Percentiles rank a stretch among this genome's conserved stretches.
phyloP scores from a whole-genome alignment of 2,329 filamentous ascomycete species.

The Diaporthe capsici region DNA sequence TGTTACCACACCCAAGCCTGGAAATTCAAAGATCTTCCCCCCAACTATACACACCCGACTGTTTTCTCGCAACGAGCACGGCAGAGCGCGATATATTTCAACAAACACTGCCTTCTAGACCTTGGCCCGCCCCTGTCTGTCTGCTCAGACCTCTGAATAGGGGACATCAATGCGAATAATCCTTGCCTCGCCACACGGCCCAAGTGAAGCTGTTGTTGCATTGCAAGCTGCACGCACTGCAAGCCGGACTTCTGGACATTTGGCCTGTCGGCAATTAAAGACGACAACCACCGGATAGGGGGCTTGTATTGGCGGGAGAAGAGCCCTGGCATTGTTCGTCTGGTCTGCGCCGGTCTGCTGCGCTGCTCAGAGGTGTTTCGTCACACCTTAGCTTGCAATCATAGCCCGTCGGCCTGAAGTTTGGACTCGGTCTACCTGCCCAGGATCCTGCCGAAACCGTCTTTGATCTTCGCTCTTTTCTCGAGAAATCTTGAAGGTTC shows the following conservation, averaged over 20 bases:
- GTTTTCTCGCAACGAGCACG: background rate
- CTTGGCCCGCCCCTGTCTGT: background rate
- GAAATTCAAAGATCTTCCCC: background rate
- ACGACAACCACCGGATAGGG: background rate
- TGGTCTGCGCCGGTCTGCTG: background rate
- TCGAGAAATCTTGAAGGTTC: background rate
- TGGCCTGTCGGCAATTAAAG: slow-evolving; percentile 6
- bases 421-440: background rate
- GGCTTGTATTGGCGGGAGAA: background rate
- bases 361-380: slow-evolving; percentile 14
- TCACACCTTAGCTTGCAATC: slow-evolving; percentile 31
- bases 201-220: slow-evolving; percentile 4
- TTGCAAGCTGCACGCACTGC: background rate
- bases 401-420: slow-evolving; percentile 15
- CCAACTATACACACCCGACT: background rate
- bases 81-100: background rate
- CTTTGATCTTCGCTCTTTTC: background rate
- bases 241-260: background rate
- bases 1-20: background rate
- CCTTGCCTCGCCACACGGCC: slow-evolving; percentile 5
- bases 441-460: slow-evolving; percentile 33
- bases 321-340: background rate
- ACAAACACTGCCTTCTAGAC: background rate
- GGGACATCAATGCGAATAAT: slow-evolving; percentile 20
- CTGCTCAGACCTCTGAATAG: slow-evolving; percentile 8